These are phyloP conservation scores for Colletotrichum tabaci DNA, from an alignment of 2,329 filamentous ascomycete species.

Conservation along the genomic window DNA sequence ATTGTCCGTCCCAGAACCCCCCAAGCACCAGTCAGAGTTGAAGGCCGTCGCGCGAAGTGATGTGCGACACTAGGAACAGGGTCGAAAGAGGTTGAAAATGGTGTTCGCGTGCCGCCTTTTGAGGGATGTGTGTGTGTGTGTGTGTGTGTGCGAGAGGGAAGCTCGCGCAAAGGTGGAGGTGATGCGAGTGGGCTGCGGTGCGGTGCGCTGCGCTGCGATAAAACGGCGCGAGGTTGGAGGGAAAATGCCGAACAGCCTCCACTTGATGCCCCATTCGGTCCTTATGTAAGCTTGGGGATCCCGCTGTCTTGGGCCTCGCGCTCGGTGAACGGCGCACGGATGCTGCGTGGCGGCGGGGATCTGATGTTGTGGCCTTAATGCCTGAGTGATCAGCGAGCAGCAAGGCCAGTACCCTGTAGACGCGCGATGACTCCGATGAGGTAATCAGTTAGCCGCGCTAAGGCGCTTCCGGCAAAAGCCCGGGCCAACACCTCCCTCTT, in stretches of 20 bases:
- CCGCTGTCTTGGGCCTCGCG: constrained; percentile 19
- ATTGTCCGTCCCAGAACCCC: constrained; percentile 26
- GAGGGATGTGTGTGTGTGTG: constrained; percentile 31
- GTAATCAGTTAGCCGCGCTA: background rate
- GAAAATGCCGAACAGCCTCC: constrained; percentile 41
- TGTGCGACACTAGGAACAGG: constrained; percentile 27
- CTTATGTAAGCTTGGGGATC: constrained; percentile 35
- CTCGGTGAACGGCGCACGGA: constrained; percentile 16
- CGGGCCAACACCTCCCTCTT: constrained; percentile 7
- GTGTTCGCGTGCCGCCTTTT: constrained; percentile 39
- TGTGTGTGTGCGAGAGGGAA: constrained; percentile 32
- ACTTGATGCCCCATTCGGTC: background rate
- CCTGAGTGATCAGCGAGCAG: background rate
- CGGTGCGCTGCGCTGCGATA: constrained; percentile 35
- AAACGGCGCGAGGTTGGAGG: constrained; percentile 42
- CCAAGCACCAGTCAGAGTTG: constrained; percentile 1
- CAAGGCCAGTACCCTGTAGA: background rate
- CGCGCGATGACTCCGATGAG: background rate
- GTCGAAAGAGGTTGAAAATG: constrained; percentile 2
- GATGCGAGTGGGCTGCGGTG: constrained; percentile 38
- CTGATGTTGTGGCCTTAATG: constrained; percentile 12
- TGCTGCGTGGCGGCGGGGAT: background rate
- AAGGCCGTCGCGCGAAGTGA: constrained; percentile 9
- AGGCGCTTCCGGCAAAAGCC: constrained; percentile 28
- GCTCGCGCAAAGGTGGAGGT: constrained; percentile 43